phyloP scores from a whole-genome alignment of 2,329 filamentous ascomycete genomes.

The Aspergillus sp. region DNA sequence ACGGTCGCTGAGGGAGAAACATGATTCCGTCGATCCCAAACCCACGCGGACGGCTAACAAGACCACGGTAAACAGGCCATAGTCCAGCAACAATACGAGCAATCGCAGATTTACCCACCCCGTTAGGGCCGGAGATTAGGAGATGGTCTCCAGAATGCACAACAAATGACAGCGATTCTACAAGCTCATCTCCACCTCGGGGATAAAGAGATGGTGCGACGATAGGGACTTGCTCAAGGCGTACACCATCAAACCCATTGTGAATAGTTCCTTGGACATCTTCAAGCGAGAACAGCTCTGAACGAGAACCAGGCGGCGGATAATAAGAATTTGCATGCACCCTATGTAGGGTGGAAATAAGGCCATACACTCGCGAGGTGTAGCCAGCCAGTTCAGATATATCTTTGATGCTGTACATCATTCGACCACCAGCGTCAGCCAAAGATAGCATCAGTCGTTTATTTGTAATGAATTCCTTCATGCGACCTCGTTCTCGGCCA shows the following conservation, averaged over 20 bases:
- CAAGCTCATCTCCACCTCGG: constrained; percentile 84
- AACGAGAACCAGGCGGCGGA: constrained; percentile 61
- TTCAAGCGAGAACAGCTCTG: constrained; percentile 83
- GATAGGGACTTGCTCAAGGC: constrained; percentile 88
- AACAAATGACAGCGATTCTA: constrained; percentile 85
- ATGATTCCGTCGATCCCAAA: constrained; percentile 90
- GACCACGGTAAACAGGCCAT: constrained; percentile 92
- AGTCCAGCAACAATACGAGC: constrained; percentile 83
- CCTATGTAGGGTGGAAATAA: constrained; percentile 91
- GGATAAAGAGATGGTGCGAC: constrained; percentile 88
- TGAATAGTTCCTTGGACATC: constrained; percentile 93
- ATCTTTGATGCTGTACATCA: constrained; percentile 99
- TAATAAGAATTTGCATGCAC: constrained; percentile 90
- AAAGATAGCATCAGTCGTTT: constrained; percentile 97
- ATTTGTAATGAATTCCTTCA: constrained; percentile 99
- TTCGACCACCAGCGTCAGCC: constrained; percentile 90
- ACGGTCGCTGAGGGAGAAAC: constrained; percentile 94
- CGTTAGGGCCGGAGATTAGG: constrained; percentile 91
- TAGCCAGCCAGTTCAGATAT: constrained; percentile 93
- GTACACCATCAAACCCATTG: constrained; percentile 90
- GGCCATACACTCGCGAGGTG: constrained; percentile 90
- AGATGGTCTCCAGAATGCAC: constrained; percentile 90
- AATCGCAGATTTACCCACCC: constrained; percentile 89
- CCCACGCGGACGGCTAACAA: constrained; percentile 81
- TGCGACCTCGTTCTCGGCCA: constrained; percentile 73